Evolutionary conservation across 2,329 filamentous ascomycete species (phyloP), one percentile per base, ranked within the genome.

Genomic region (Colletotrichum lindemuthianum): DNA sequence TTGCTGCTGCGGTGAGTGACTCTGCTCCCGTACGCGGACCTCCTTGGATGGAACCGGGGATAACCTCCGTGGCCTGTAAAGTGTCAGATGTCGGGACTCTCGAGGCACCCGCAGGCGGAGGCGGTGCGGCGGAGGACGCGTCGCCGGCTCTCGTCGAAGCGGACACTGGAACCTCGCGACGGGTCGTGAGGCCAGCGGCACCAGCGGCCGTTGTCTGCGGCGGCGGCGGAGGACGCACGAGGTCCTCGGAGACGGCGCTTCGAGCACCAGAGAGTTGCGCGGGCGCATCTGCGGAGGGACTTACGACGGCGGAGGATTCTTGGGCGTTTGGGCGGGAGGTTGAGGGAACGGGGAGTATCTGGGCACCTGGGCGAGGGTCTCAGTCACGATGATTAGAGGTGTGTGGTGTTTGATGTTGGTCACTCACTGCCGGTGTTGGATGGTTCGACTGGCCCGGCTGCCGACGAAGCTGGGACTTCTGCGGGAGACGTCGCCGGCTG

Each of bases 231-330:
- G 41, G 41, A 43, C 24, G 50, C 3, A 50, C 50, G n/a, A 45
- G 51, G 34, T 34, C 55, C 34, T 33, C 33, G 16, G 39, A 24
- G 15, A 44, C 37, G 24, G 24, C 24, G 24, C 24, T 32, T 41
- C 47, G 57, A 13, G 24, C 24, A 24, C 24, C 24, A 4, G 24
- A 24, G 24, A 24, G 24, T 24, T 24, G 24, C 24, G 24, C 24
- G 24, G 24, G 24, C 5, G 24, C 24, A 24, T 24, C 24, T 34
- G 9, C 9, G n/a, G 43, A 32, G 44, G 44, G 34, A 57, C 53
- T 57, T 57, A 57, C 53, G 6, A 36, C 53, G 41, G 43, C 43
- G 43, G 16, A 40, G 10, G 53, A 33, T 16, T 57, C 34, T 33
- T 33, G 43, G 3, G 43, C n/a, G 15, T 57, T 6, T 3, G 36